A percentile compares a stretch with the other conserved stretches of the same genome.
Evolutionary conservation across 345 rosid species (phyloP).

Genomic region (Geranium brycei): DNA sequence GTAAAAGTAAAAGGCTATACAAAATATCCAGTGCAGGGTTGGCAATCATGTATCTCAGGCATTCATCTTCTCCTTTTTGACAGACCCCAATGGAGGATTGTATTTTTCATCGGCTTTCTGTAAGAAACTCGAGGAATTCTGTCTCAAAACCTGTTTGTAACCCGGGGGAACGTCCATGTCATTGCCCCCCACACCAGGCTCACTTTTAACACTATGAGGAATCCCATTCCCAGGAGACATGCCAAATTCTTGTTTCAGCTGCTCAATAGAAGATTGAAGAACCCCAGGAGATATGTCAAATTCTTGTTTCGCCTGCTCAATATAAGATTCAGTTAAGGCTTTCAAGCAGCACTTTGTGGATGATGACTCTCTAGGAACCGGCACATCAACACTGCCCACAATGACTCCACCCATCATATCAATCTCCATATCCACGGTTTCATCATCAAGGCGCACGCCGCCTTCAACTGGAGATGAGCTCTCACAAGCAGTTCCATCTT

Average conservation of each 20-base stretch:
- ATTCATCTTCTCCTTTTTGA: no score
- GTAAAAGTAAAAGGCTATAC: no score
- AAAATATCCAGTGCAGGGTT: no score
- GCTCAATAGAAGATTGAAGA: no score
- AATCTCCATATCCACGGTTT: slow-evolving; percentile 17
- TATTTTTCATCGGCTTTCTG: no score
- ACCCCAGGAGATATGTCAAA: no score
- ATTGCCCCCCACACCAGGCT: not conserved
- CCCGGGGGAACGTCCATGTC: not conserved
- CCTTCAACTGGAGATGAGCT: slow-evolving; percentile 3
- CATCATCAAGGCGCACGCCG: not conserved
- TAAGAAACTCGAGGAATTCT: no score
- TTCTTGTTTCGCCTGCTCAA: not conserved
- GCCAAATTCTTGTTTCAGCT: no score
- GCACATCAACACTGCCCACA: slow-evolving; percentile 5
- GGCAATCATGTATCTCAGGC: no score
- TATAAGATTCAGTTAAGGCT: no score
- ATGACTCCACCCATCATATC: slow-evolving; percentile 25
- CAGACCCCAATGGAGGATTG: no score
- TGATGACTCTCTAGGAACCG: slow-evolving; percentile 14
- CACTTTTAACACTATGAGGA: not conserved
- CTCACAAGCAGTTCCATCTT: slow-evolving; percentile 1
- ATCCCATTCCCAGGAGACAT: no score
- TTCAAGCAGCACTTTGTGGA: not conserved
- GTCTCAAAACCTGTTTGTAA: not conserved